Percentiles rank a stretch among this genome's conserved stretches.
phyloP scores from a whole-genome alignment of 176 grass and related monocot species.

The Oryza glaberrima region DNA sequence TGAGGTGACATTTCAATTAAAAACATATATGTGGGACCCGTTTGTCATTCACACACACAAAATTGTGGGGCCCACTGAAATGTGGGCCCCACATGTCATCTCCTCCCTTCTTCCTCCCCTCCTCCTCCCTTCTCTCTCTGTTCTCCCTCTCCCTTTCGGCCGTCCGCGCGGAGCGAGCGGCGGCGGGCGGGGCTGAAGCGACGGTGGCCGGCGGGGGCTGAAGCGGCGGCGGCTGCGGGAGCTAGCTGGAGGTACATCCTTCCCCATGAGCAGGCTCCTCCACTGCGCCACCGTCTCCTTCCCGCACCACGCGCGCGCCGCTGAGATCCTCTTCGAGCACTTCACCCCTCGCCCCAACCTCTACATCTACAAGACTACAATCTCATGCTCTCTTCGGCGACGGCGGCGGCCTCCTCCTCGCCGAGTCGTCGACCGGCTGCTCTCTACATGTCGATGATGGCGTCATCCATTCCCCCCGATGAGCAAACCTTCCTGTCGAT shows the following conservation, averaged over 20 bases:
- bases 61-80: too few species aligned
- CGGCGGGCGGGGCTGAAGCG: too few species aligned
- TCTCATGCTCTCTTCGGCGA: conserved; percentile 38
- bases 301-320: conserved; percentile 31
- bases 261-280: conserved; percentile 68
- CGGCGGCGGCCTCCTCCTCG: conserved; percentile 26
- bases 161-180: too few species aligned
- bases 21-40: too few species aligned
- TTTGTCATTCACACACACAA: too few species aligned
- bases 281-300: conserved; percentile 46
- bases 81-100: too few species aligned
- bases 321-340: conserved; percentile 52
- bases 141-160: too few species aligned
- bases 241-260: not conserved
- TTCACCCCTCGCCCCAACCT: conserved; percentile 62
- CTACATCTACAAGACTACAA: conserved; percentile 49
- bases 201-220: too few species aligned
- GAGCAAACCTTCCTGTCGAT: conserved; percentile 58
- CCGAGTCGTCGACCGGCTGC: not conserved
- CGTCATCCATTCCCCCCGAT: conserved; percentile 32
- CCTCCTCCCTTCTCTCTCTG: too few species aligned
- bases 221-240: too few species aligned
- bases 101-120: too few species aligned
- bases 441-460: conserved; percentile 52
- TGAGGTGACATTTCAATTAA: too few species aligned